phyloP scores from a whole-genome alignment of 139 green algal species.

The Mesotaenium endlicherianum region DNA sequence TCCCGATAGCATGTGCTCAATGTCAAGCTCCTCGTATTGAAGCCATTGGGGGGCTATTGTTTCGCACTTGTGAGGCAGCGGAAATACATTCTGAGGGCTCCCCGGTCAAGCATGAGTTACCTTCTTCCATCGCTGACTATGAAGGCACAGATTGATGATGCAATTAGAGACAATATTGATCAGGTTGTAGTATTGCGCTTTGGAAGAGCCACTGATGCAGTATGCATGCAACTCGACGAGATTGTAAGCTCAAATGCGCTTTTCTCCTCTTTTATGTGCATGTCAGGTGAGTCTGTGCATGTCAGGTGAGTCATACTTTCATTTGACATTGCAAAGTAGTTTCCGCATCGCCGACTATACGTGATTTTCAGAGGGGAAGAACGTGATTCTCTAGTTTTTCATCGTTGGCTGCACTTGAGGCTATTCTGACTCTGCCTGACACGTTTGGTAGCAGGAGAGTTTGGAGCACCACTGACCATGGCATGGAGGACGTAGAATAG shows the following conservation, averaged over 20 bases:
- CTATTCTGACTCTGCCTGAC: background rate
- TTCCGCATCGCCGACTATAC: background rate
- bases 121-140: constrained; percentile 15
- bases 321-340: background rate
- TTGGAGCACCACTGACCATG: background rate
- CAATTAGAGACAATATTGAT: constrained; percentile 34
- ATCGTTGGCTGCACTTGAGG: background rate
- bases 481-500: background rate
- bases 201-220: background rate
- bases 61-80: background rate
- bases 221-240: constrained; percentile 49
- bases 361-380: background rate
- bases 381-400: background rate
- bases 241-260: constrained; percentile 31
- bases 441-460: background rate
- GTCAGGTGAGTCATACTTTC: background rate
- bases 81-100: background rate
- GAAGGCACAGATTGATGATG: constrained; percentile 31
- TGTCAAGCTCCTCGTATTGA: background rate
- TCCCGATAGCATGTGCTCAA: background rate
- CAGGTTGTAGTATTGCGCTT: constrained; percentile 49
- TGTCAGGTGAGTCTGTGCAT: background rate
- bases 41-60: background rate
- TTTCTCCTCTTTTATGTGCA: background rate
- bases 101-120: constrained; percentile 10